Evolutionary conservation across 1,284 basidiomycete genomes (phyloP).

Genomic region (Serendipita sp.): DNA sequence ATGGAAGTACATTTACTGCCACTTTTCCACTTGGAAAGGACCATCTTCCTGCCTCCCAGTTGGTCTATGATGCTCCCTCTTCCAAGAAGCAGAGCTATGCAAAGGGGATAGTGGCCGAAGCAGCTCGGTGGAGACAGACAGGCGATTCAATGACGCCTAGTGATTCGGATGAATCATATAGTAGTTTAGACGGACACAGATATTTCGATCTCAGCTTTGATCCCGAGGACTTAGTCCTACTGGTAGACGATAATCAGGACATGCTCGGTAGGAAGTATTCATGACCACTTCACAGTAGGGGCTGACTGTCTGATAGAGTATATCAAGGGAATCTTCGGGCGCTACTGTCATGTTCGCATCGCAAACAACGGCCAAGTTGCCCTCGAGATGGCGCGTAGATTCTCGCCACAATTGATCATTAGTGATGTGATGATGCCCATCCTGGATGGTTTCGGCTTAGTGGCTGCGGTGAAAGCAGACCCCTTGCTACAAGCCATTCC

Average conservation of each 20-base stretch:
- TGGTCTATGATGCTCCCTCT: slow-evolving; percentile 10
- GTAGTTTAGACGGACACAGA: slow-evolving; percentile 13
- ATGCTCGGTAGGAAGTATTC: slow-evolving; percentile 12
- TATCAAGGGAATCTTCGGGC: slow-evolving; percentile 14
- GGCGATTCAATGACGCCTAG: slow-evolving; percentile 14
- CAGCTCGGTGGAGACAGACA: slow-evolving; percentile 16
- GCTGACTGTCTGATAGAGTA: slow-evolving; percentile 8
- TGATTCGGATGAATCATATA: slow-evolving; percentile 15
- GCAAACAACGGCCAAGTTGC: slow-evolving; percentile 26
- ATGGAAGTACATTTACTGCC: slow-evolving; percentile 21
- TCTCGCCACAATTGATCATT: slow-evolving; percentile 21
- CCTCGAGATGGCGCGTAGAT: slow-evolving; percentile 19
- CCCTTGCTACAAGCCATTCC: slow-evolving; percentile 17
- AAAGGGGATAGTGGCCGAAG: slow-evolving; percentile 20
- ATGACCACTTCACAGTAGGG: background rate
- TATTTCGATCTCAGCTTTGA: slow-evolving; percentile 15
- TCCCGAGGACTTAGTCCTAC: slow-evolving; percentile 14
- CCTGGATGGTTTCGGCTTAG: slow-evolving; percentile 17
- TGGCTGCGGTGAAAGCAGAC: slow-evolving; percentile 17
- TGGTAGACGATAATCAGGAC: slow-evolving; percentile 20
- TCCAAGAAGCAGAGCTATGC: slow-evolving; percentile 16
- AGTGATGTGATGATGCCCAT: slow-evolving; percentile 29
- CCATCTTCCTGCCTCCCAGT: slow-evolving; percentile 17
- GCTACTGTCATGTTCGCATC: slow-evolving; percentile 26
- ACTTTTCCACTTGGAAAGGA: slow-evolving; percentile 18